phyloP scores from a whole-genome alignment of 2,329 filamentous ascomycete genomes.

The Penicillium sp. region DNA sequence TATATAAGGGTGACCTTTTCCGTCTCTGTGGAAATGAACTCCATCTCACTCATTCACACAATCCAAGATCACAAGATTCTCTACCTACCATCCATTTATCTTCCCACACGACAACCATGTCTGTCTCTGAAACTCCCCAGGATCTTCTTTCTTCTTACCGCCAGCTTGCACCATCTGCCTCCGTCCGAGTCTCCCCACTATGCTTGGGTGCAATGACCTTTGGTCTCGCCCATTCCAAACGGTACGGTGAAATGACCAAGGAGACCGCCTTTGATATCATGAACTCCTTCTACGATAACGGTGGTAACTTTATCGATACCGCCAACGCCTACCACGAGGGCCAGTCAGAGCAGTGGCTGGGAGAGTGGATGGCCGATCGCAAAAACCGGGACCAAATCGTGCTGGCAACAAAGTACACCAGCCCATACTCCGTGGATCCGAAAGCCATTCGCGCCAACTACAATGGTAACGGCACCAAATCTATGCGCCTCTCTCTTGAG shows the following conservation, averaged over 20 bases:
- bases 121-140: too few relatives aligned
- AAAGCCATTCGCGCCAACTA: slow-evolving; percentile 42
- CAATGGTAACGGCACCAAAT: slow-evolving; percentile 38
- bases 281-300: slow-evolving; percentile 49
- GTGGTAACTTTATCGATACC: slow-evolving; percentile 57
- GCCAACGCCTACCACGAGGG: slow-evolving; percentile 51
- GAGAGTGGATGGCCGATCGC: slow-evolving; percentile 52
- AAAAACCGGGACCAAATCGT: slow-evolving; percentile 53
- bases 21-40: too few relatives aligned
- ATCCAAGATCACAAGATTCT: too few relatives aligned
- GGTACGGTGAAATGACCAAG: slow-evolving; percentile 45
- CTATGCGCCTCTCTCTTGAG: slow-evolving; percentile 28
- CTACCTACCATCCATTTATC: too few relatives aligned
- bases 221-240: not conserved
- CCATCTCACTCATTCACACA: too few relatives aligned
- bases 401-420: slow-evolving; percentile 57
- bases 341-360: slow-evolving; percentile 50
- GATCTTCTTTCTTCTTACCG: not conserved
- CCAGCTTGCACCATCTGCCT: not conserved
- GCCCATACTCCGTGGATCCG: slow-evolving; percentile 31
- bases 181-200: not conserved
- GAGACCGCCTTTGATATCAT: slow-evolving; percentile 48
- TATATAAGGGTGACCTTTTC: too few relatives aligned
- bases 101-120: too few relatives aligned
- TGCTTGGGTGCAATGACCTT: slow-evolving; percentile 5